A percentile compares a stretch with the other conserved stretches of the same genome.
These are phyloP conservation scores for Erysimum cheiranthoides DNA, from an alignment of 345 rosid genomes.

Conservation along the genomic window DNA sequence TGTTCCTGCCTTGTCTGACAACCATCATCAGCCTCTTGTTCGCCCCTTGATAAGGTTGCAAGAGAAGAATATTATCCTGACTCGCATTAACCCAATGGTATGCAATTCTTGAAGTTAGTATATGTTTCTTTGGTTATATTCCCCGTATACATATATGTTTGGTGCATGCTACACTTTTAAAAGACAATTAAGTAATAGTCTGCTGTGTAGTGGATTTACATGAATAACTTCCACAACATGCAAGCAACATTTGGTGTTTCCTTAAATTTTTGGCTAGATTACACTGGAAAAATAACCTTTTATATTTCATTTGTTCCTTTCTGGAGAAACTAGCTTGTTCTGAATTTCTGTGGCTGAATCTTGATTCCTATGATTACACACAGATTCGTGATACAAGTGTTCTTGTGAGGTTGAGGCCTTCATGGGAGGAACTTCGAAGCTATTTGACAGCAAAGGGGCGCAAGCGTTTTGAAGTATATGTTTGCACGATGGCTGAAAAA, in stretches of 20 bases:
- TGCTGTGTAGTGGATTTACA: constrained; percentile 1
- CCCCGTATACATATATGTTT: constrained; percentile 9
- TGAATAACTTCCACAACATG: constrained; percentile 21
- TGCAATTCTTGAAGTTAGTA: constrained; percentile 30
- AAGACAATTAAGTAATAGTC: not conserved
- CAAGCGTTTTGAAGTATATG: constrained; percentile 99
- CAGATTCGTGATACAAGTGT: constrained; percentile 99
- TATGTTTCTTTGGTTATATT: constrained; percentile 23
- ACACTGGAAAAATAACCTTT: not conserved
- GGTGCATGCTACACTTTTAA: not conserved
- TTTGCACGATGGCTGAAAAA: constrained; percentile 99
- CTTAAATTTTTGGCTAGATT: not conserved
- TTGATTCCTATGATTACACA: not conserved
- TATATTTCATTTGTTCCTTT: not conserved
- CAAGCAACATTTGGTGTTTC: not conserved
- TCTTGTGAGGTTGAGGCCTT: constrained; percentile 98
- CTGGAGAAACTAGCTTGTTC: constrained; percentile 20
- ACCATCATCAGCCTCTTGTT: constrained; percentile 69
- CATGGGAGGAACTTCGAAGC: constrained; percentile 94
- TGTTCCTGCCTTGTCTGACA: constrained; percentile 85
- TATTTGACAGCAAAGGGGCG: constrained; percentile 97
- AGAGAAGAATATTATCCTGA: constrained; percentile 88
- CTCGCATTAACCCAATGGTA: constrained; percentile 98
- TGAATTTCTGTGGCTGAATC: constrained; percentile 3
- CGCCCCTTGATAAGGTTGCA: constrained; percentile 90